These are phyloP conservation scores for Magnaporthales sp. DNA, from an alignment of 2,329 filamentous ascomycete genomes.

Conservation along the genomic window DNA sequence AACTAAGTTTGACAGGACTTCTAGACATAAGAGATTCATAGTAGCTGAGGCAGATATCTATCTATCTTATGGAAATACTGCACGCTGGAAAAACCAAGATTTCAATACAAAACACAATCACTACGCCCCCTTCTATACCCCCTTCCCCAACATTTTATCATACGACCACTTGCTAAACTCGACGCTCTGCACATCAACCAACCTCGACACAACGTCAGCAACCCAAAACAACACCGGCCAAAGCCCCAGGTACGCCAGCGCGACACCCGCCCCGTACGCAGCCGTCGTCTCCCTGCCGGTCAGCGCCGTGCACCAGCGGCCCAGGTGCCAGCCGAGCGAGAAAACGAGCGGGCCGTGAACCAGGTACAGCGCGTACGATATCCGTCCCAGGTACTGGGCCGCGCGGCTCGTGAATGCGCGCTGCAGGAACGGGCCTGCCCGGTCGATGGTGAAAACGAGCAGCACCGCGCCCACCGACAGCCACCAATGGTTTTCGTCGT, in stretches of 20 bases:
- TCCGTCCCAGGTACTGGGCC: constrained; percentile 42
- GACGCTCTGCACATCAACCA: constrained; percentile 46
- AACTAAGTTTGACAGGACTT: neutral
- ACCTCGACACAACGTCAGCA: constrained; percentile 47
- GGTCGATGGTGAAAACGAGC: constrained; percentile 17
- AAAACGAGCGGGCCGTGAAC: constrained; percentile 50
- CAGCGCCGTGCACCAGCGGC: constrained; percentile 14
- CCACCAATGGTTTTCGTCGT: constrained; percentile 19
- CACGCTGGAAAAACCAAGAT: neutral
- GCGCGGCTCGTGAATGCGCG: constrained; percentile 17
- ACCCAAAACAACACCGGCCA: constrained; percentile 44
- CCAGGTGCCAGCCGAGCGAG: constrained; percentile 33
- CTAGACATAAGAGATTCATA: neutral
- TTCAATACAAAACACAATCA: neutral
- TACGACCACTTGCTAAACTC: constrained; percentile 49
- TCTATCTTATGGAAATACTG: neutral
- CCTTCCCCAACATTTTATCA: constrained; percentile 19
- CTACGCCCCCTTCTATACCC: neutral
- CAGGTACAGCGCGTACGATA: constrained; percentile 53
- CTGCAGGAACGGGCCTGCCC: constrained; percentile 13
- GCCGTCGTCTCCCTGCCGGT: constrained; percentile 34
- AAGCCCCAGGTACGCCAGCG: constrained; percentile 35
- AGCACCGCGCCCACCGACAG: constrained; percentile 15
- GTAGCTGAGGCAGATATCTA: neutral
- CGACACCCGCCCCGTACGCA: constrained; percentile 36